phyloP scores from a whole-genome alignment of 2,329 filamentous ascomycete species.

The Dactylonectria estremocensis region DNA sequence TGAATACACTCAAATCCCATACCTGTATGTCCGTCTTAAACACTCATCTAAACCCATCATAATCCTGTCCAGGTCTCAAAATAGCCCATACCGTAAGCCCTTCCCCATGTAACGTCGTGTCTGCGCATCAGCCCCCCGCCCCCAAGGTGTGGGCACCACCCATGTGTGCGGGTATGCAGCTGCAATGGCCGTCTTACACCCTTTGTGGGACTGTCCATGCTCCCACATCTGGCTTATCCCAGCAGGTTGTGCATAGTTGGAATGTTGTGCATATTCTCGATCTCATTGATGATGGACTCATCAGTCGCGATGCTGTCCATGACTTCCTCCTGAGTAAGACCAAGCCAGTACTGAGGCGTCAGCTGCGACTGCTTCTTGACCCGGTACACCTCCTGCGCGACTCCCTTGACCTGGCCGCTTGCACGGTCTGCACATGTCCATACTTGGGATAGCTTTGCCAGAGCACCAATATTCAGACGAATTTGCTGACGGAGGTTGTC shows the following conservation, averaged over 20 bases:
- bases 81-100: neutral
- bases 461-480: conserved; percentile 82
- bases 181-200: conserved; percentile 11
- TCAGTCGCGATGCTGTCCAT: conserved; percentile 70
- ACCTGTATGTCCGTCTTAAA: neutral
- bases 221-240: conserved; percentile 33
- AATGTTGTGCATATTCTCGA: conserved; percentile 57
- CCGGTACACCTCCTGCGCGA: conserved; percentile 82
- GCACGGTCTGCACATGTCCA: conserved; percentile 82
- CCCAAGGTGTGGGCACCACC: conserved; percentile 1
- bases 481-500: conserved; percentile 82
- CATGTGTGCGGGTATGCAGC: neutral
- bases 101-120: neutral
- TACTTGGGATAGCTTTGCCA: conserved; percentile 77
- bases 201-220: conserved; percentile 1
- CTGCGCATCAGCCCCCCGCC: conserved; percentile 8
- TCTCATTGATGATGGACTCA: conserved; percentile 72
- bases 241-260: conserved; percentile 37
- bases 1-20: conserved; percentile 10
- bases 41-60: neutral
- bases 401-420: conserved; percentile 80
- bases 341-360: conserved; percentile 69
- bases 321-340: conserved; percentile 69
- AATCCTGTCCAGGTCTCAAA: neutral
- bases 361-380: conserved; percentile 70